Evolutionary conservation across 768 basidiomycete genomes (phyloP).

Genomic region (Tylopilus rubrobrunneus): DNA sequence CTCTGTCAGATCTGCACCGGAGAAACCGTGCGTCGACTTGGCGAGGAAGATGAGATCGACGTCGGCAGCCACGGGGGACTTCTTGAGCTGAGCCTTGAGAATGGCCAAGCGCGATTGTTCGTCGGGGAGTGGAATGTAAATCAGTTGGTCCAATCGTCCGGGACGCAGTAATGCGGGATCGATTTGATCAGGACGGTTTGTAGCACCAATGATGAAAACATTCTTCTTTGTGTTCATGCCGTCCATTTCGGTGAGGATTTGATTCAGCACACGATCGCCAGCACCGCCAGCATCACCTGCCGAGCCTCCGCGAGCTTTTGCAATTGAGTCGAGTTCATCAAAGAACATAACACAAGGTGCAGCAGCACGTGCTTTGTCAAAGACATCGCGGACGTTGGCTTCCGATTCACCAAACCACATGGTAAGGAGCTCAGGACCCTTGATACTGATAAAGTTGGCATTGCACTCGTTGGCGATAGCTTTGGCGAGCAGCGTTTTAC

Average conservation of each 20-base stretch:
- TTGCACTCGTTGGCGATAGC: slow-evolving; percentile 99
- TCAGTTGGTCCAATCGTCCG: slow-evolving; percentile 98
- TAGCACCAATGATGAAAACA: slow-evolving; percentile 97
- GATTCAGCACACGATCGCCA: slow-evolving; percentile 96
- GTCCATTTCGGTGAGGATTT: slow-evolving; percentile 97
- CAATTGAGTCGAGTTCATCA: slow-evolving; percentile 98
- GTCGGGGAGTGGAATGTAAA: slow-evolving; percentile 98
- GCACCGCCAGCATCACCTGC: slow-evolving; percentile 93
- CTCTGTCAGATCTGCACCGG: slow-evolving; percentile 99
- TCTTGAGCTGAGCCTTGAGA: slow-evolving; percentile 86
- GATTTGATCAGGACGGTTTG: slow-evolving; percentile 95
- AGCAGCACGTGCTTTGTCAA: slow-evolving; percentile 99
- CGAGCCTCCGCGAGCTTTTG: slow-evolving; percentile 87
- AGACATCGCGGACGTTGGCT: slow-evolving; percentile 98
- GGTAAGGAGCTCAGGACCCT: slow-evolving; percentile 96
- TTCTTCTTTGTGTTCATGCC: slow-evolving; percentile 99
- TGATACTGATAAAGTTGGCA: slow-evolving; percentile 99
- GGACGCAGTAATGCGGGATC: slow-evolving; percentile 91
- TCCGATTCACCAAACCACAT: slow-evolving; percentile 99
- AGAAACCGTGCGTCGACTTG: slow-evolving; percentile 94
- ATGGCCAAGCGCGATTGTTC: slow-evolving; percentile 89
- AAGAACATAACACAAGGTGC: slow-evolving; percentile 99
- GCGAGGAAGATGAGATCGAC: slow-evolving; percentile 87
- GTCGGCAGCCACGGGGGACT: slow-evolving; percentile 77
- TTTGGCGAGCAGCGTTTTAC: slow-evolving; percentile 98